Base-by-base conservation (phyloP, 306 rosid species). In the Urtica urens region DNA sequence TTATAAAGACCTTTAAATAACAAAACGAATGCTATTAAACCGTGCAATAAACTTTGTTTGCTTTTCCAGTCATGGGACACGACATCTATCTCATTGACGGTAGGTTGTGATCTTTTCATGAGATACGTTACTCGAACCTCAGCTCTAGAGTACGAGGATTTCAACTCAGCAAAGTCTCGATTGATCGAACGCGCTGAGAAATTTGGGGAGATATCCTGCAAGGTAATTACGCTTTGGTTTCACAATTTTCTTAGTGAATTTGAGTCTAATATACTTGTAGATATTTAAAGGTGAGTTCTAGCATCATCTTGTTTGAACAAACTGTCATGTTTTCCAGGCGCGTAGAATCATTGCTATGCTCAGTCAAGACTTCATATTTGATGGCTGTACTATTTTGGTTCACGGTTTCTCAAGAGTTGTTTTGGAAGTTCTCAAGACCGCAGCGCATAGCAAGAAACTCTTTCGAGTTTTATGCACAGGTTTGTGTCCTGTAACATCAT, bases 141-240 rank as follows among this genome's bases (percentile, higher is more conserved):
- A 1, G 97, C 97, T 27, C 56, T 90, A 61, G 94, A 84, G 60
- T 90, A 79, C 18, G 99, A 90, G 75, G 92, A 81, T 40, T 90
- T 90, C 27, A 79, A 79, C 70, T 79, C 99, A 6, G 99, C 85
- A 0, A 90, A 63, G 48, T 77, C 82, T 54, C 95, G 95, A 45
- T 65, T 90, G 65, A 82, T 90, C 70, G 95, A 90, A 66, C 93
- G 97, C n/a, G 95, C 97, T 7, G 97, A 90, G 16, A 90, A 75
- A 66, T 90, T 90, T 54, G 95, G 97, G 57, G 97, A 90, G 60
- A 84, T 90, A 56, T 90, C 95, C 13, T 58, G 52, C 60, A 81
- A 79, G 97, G 97, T 81, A 62, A 22, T 9, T 47, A 1, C 16
- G 21, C 35, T 19, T 53, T 8, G 28, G 19, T 12, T 46, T 51